Evolutionary conservation across 306 rosid species (phyloP).

Genomic region (Ziziphus jujuba): DNA sequence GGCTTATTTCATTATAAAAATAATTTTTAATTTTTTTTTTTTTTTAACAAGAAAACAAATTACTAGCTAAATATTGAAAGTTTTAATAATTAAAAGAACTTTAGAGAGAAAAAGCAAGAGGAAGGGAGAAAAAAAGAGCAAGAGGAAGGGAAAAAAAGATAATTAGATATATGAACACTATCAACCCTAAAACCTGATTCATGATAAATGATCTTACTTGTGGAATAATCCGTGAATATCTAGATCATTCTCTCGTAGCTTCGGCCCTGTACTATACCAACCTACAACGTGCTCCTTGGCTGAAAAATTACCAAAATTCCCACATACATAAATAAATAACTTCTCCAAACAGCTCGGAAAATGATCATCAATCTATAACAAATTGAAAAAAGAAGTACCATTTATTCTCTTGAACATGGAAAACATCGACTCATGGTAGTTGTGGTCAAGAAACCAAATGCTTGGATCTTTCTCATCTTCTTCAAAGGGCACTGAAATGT

Average conservation of each 20-base stretch:
- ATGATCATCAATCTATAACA: not conserved
- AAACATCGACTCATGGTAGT: constrained; percentile 82
- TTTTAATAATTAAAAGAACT: too few relatives aligned
- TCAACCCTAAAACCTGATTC: not conserved
- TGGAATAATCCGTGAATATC: constrained; percentile 71
- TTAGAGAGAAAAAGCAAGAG: too few relatives aligned
- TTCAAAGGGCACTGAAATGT: constrained; percentile 72
- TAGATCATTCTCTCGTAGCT: constrained; percentile 78
- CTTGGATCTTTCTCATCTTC: constrained; percentile 87
- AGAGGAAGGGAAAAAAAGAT: not conserved
- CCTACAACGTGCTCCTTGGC: constrained; percentile 91
- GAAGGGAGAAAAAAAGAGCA: too few relatives aligned
- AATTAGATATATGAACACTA: not conserved
- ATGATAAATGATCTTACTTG: constrained; percentile 39
- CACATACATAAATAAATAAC: not conserved
- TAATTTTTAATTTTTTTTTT: too few relatives aligned
- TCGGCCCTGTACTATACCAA: constrained; percentile 90
- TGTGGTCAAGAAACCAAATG: constrained; percentile 88
- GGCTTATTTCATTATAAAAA: too few relatives aligned
- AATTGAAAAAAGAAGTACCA: constrained; percentile 31
- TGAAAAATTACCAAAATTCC: constrained; percentile 12
- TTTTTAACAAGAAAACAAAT: too few relatives aligned
- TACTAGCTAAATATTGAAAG: too few relatives aligned
- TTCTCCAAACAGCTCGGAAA: not conserved
- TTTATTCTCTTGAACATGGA: constrained; percentile 90